Base-by-base conservation (phyloP, 2,329 filamentous ascomycete species). In the Colletotrichum falcatum region DNA sequence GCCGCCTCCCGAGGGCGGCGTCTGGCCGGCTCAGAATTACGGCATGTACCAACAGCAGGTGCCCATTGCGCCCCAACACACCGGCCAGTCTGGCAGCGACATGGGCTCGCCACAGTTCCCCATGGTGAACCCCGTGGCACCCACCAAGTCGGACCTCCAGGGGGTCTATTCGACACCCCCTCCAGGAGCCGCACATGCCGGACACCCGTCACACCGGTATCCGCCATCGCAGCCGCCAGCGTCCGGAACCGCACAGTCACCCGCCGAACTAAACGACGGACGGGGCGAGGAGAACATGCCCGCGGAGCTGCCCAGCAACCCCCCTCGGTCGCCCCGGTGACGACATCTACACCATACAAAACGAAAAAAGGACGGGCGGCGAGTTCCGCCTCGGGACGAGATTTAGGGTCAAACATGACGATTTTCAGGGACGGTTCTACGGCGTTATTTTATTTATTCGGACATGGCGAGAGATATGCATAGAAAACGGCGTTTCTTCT, bases 21-120 rank as follows among this genome's bases (percentile, higher is more conserved):
- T 70, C 28, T 69, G 67, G 67, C 72, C 72, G 3, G 61, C 67
- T 26, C 72, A 74, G 61, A 69, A 67, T 30, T 74, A 74, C 65
- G 58, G 51, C 49, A 72, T 73, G 68, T 74, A 74, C 59, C 68
- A 72, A 62, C 72, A 74, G 7, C 72, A 73, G 55, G 72, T 74
- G 4, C 72, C 71, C n/a, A 72, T 74, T 54, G 72, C 71, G 8
- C 53, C 72, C 1, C 71, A 74, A 14, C 71, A 72, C 49, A 74
- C 72, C 5, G 72, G 72, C 11, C 72, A 72, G 53, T 59, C 69
- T 5, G 55, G 64, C 20, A 54, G 35, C 49, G 60, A 63, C 30
- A 49, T 66, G 26, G 70, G 72, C 26, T 64, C 72, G 35, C 72
- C 72, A 2, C 72, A 72, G 49, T 73, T 70, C 46, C 72, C 72